Conservation (phyloP, 169 alveolate genomes). For the Perkinsus chesapeaki region DNA sequence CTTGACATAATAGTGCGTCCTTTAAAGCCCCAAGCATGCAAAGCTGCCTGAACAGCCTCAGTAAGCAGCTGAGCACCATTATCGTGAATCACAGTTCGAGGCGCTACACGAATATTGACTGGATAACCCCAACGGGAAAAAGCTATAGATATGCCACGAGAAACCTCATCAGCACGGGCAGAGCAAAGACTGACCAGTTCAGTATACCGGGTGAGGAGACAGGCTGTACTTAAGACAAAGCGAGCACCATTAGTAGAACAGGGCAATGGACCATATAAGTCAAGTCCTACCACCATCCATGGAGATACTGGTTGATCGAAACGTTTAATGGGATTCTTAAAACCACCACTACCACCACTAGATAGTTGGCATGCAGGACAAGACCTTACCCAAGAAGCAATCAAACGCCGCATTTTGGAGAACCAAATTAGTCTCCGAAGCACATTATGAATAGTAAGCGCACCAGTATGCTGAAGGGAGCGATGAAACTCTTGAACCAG, state of each 20-base stretch:
- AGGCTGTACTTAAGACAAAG: neutral
- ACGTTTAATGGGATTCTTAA: neutral
- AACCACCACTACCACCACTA: neutral
- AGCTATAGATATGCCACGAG: neutral
- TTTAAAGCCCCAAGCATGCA: neutral
- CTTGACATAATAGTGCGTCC: neutral
- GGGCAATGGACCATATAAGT: neutral
- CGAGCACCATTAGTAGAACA: neutral
- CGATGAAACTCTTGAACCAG: neutral
- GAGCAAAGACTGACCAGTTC: neutral
- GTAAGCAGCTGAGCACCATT: neutral
- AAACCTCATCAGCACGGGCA: neutral
- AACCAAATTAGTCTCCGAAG: neutral
- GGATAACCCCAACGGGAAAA: neutral
- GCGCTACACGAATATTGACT: neutral
- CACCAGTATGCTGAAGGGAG: neutral
- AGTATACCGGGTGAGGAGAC: neutral
- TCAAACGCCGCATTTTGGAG: neutral
- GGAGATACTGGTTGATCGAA: neutral
- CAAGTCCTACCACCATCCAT: neutral
- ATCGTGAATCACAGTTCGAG: neutral
- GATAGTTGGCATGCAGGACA: neutral
- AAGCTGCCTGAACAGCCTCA: neutral
- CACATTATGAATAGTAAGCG: neutral
- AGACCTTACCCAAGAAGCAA: neutral